Evolutionary conservation across 2,329 filamentous ascomycete genomes (phyloP), one percentile per base, ranked within the genome.

Genomic region (Epichloe sibirici): DNA sequence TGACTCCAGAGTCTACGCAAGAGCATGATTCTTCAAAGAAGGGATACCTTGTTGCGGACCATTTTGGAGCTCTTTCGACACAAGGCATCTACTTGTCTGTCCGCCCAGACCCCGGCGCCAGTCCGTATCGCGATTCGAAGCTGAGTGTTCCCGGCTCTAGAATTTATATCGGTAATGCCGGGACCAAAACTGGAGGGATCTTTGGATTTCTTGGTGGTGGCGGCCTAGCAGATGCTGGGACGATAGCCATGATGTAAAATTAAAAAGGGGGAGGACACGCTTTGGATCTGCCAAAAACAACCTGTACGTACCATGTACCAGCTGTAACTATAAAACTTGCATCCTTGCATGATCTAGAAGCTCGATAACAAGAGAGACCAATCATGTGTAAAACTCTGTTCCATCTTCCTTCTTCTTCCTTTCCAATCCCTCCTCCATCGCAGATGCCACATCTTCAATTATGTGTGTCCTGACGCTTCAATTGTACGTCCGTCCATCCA

Each of bases 41-140:
- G 42, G 51, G 34, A 23, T 51, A 28, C 48, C 52, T 58, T n/a
- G 42, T 56, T 2, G 48, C 44, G 9, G 53, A 48, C 39, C 71
- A 76, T 53, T 88, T 88, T 61, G 83, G 84, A 23, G 81, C 77
- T 9, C 67, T 85, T 17, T 82, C 83, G 0, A 75, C 79, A 49
- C 68, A 75, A 15, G 84, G 82, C 5, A 62, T 86, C 15, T 83
- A 77, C 57, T 53, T 82, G n/a, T 65, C 67, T 2, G 61, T 61
- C 0, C 51, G 58, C n/a, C 23, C 48, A 5, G 55, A 59, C 23
- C 7, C 45, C 15, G 43, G 50, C 11, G 50, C 53, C 3, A 44
- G 17, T 11, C 50, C 53, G 2, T 53, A 55, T 8, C 57, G 58
- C 3, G 57, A 63, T 42, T 59, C 62, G 5, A 69, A 65, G 47